A percentile compares a stretch with the other conserved stretches of the same genome.
Conservation (phyloP, 2,329 filamentous ascomycete species). For the Scedosporium aurantiacum region DNA sequence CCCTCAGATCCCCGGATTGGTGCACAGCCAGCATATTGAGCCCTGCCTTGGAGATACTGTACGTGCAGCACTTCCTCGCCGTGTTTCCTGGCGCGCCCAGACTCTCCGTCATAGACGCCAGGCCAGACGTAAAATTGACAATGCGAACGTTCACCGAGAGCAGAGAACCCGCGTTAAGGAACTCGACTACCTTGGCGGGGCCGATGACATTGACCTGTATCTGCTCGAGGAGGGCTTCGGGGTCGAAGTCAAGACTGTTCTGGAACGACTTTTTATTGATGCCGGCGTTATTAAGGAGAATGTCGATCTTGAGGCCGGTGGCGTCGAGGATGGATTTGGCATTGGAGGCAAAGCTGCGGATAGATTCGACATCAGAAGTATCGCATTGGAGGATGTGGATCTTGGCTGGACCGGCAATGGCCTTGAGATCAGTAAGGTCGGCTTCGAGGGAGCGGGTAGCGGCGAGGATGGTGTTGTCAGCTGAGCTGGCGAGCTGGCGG, state of each 20-base stretch:
- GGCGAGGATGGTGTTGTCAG: conserved; percentile 24
- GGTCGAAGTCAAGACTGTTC: conserved; percentile 25
- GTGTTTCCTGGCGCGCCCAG: conserved; percentile 15
- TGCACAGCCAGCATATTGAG: conserved; percentile 26
- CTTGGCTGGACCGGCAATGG: background rate
- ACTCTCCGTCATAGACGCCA: conserved; percentile 22
- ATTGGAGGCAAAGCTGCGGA: background rate
- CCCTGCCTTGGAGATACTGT: conserved; percentile 22
- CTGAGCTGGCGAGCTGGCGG: conserved; percentile 17
- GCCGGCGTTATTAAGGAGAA: conserved; percentile 28
- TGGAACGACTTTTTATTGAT: conserved; percentile 17
- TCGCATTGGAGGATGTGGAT: conserved; percentile 10
- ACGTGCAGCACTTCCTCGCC: conserved; percentile 13
- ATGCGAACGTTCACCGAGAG: conserved; percentile 18
- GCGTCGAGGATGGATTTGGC: background rate
- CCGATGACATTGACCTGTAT: conserved; percentile 35
- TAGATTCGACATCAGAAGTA: conserved; percentile 7
- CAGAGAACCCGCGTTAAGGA: conserved; percentile 17
- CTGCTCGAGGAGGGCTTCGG: conserved; percentile 24
- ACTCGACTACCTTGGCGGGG: conserved; percentile 31
- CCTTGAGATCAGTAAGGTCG: conserved; percentile 6
- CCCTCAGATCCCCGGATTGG: conserved; percentile 16
- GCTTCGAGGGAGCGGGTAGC: background rate
- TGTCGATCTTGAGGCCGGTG: conserved; percentile 9
- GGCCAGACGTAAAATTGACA: conserved; percentile 30